These are phyloP conservation scores for Fraxinus dipetala DNA, from an alignment of 305 asterid genomes.

Conservation along the genomic window DNA sequence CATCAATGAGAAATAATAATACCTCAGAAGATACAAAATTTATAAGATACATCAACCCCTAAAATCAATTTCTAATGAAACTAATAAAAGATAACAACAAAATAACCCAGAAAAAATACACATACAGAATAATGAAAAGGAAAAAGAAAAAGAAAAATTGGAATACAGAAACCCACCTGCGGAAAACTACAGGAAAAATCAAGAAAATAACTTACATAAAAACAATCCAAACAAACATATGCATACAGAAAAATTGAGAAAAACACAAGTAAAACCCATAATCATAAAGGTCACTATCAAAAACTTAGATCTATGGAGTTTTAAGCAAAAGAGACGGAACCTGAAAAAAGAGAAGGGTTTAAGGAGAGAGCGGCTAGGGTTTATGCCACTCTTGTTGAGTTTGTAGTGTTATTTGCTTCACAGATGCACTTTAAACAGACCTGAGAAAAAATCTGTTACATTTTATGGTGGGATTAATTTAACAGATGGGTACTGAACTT, in stretches of 20 bases:
- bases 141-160: not conserved
- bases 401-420: not conserved
- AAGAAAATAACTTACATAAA: not conserved
- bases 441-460: not conserved
- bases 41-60: not conserved
- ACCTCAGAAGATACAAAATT: not conserved
- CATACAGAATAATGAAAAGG: not conserved
- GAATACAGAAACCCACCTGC: not conserved
- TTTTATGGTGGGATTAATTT: not conserved
- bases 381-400: slow-evolving; percentile 1
- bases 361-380: slow-evolving; percentile 2
- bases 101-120: not conserved
- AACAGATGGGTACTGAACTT: not conserved
- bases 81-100: not conserved
- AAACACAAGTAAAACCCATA: not conserved
- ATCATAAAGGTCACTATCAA: not conserved
- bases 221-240: not conserved
- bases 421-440: not conserved
- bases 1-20: not conserved
- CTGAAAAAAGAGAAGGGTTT: not conserved
- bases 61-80: not conserved
- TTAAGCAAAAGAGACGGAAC: not conserved
- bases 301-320: not conserved
- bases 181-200: not conserved
- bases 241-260: not conserved